Evolutionary conservation across 768 basidiomycete species (phyloP).

Genomic region (Mycena venus): DNA sequence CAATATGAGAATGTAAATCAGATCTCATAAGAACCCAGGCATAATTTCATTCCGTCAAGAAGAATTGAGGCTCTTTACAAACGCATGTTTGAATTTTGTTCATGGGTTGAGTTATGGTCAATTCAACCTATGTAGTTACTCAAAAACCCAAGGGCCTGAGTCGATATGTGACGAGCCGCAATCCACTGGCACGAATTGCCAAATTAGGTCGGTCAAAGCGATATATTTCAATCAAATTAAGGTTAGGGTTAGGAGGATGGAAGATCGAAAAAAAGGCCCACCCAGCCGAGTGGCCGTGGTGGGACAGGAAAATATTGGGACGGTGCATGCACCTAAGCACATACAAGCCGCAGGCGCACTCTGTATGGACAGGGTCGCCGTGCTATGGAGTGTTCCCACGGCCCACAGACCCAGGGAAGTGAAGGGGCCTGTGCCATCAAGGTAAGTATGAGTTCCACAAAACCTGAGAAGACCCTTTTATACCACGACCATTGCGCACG

Average conservation of each 20-base stretch:
- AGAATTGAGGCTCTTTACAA: no score
- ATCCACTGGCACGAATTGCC: no score
- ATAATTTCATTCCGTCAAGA: no score
- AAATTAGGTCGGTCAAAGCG: slow-evolving; percentile 5
- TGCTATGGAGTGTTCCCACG: slow-evolving; percentile 64
- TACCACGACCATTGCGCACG: neutral
- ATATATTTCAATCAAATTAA: slow-evolving; percentile 3
- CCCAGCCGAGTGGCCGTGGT: slow-evolving; percentile 67
- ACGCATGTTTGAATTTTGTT: no score
- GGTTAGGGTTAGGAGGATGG: no score
- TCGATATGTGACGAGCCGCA: no score
- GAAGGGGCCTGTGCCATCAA: slow-evolving; percentile 36
- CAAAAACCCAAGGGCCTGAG: no score
- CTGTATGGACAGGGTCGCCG: slow-evolving; percentile 80
- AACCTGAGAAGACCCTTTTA: slow-evolving; percentile 62
- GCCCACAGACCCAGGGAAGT: slow-evolving; percentile 33
- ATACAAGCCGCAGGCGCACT: slow-evolving; percentile 71
- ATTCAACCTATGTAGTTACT: no score
- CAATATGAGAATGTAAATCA: no score
- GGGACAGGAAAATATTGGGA: slow-evolving; percentile 86
- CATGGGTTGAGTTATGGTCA: no score
- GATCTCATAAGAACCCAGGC: no score
- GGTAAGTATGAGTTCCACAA: slow-evolving; percentile 34
- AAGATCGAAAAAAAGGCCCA: slow-evolving; percentile 33
- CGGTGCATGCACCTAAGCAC: slow-evolving; percentile 82